Evolutionary conservation across 1,284 basidiomycete species (phyloP).

Genomic region (Leccinum insigne): DNA sequence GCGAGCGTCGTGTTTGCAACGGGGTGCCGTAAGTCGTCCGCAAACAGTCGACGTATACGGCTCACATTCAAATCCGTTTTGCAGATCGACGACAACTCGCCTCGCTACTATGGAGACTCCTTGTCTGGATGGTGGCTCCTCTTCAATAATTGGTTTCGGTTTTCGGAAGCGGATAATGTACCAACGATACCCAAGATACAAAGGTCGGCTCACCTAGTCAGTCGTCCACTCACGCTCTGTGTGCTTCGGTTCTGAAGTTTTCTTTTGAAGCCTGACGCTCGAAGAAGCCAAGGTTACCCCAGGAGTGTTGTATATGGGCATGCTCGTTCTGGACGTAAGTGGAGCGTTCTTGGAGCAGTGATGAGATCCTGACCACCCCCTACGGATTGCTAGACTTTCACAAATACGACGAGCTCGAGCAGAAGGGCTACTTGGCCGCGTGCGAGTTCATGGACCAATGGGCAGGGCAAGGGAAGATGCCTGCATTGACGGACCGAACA

Average conservation of each 20-base stretch:
- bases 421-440: slow-evolving; percentile 81
- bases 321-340: slow-evolving; percentile 89
- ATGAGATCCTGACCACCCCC: background rate
- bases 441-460: slow-evolving; percentile 71
- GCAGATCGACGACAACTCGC: slow-evolving; percentile 92
- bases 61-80: background rate
- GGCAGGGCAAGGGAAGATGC: slow-evolving; percentile 81
- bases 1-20: slow-evolving; percentile 93
- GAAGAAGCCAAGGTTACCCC: slow-evolving; percentile 92
- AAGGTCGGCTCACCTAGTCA: slow-evolving; percentile 90
- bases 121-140: slow-evolving; percentile 98
- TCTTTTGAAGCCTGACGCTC: slow-evolving; percentile 74
- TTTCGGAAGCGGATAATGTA: slow-evolving; percentile 77
- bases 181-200: slow-evolving; percentile 98
- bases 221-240: slow-evolving; percentile 28
- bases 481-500: slow-evolving; percentile 61
- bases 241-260: background rate
- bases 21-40: slow-evolving; percentile 71
- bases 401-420: slow-evolving; percentile 83
- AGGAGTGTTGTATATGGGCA: slow-evolving; percentile 89
- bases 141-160: slow-evolving; percentile 92
- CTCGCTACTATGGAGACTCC: slow-evolving; percentile 93
- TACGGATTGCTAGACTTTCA: slow-evolving; percentile 75
- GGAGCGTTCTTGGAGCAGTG: background rate
- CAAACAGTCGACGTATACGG: background rate